Percentiles rank a stretch among this genome's conserved stretches.
Evolutionary conservation across 495 filamentous ascomycete species (phyloP).

Genomic region (Xylaria acuta): DNA sequence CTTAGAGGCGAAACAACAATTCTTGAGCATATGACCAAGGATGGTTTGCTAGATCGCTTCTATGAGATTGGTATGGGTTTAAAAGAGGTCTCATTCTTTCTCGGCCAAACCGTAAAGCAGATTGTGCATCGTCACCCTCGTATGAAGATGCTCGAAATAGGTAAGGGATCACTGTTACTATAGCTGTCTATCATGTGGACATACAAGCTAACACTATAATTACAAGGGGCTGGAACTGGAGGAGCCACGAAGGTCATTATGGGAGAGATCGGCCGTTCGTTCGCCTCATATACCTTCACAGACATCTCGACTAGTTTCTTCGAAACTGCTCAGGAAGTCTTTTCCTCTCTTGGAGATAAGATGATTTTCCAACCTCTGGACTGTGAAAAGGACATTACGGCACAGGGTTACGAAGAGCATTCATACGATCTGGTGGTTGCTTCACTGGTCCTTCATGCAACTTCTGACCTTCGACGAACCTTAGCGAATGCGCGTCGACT

Average conservation of each 20-base stretch:
- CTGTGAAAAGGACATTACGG: conserved; percentile 41
- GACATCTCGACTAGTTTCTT: neutral
- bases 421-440: conserved; percentile 59
- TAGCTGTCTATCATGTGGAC: too few species aligned
- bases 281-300: neutral
- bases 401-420: conserved; percentile 51
- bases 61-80: too few species aligned
- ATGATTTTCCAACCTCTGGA: conserved; percentile 52
- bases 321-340: neutral
- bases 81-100: too few species aligned
- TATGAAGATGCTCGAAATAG: too few species aligned
- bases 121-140: too few species aligned
- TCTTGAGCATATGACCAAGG: too few species aligned
- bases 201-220: too few species aligned
- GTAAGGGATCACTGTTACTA: too few species aligned
- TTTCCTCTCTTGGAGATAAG: neutral
- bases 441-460: conserved; percentile 56
- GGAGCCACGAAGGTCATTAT: neutral
- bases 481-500: conserved; percentile 51
- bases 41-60: too few species aligned
- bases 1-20: too few species aligned
- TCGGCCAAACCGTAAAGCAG: too few species aligned
- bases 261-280: neutral
- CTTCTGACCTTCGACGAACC: conserved; percentile 42
- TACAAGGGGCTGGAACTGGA: too few species aligned